Conservation (phyloP, 73 alveolate species). For the Blepharisma japonicum region DNA sequence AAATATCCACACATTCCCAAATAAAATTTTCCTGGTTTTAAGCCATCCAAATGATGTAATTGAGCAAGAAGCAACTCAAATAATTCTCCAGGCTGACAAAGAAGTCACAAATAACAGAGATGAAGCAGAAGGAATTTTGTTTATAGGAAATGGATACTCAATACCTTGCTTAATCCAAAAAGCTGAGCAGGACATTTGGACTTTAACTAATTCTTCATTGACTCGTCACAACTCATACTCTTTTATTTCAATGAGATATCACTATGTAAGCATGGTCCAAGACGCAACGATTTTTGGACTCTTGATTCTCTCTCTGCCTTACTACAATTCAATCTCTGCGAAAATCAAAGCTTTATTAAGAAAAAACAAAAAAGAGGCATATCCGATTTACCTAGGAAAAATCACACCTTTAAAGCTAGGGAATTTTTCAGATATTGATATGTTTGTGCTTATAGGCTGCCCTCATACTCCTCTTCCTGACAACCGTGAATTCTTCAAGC, state of each 20-base stretch:
- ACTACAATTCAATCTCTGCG: neutral
- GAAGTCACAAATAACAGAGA: neutral
- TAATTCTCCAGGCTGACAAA: neutral
- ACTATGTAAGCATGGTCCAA: neutral
- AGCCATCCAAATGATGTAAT: no score
- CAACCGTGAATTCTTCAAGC: neutral
- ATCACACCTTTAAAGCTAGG: constrained; percentile 6
- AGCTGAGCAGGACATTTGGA: constrained; percentile 10
- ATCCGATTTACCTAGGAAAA: constrained; percentile 26
- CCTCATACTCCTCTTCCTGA: neutral
- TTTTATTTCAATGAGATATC: constrained; percentile 19
- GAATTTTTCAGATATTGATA: constrained; percentile 10
- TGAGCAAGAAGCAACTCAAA: neutral
- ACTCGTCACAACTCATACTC: neutral
- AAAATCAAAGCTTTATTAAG: neutral
- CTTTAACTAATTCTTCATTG: neutral
- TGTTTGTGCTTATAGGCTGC: constrained; percentile 9
- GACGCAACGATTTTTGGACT: constrained; percentile 22
- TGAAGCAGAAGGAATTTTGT: neutral
- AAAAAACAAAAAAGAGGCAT: neutral
- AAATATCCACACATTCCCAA: neutral
- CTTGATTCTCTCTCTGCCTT: neutral
- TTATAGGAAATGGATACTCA: constrained; percentile 17
- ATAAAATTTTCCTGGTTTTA: neutral
- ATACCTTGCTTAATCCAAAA: neutral